Conservation (phyloP, 371 early-diverging fungal species). For the Thermomucor indicae-seudaticae region DNA sequence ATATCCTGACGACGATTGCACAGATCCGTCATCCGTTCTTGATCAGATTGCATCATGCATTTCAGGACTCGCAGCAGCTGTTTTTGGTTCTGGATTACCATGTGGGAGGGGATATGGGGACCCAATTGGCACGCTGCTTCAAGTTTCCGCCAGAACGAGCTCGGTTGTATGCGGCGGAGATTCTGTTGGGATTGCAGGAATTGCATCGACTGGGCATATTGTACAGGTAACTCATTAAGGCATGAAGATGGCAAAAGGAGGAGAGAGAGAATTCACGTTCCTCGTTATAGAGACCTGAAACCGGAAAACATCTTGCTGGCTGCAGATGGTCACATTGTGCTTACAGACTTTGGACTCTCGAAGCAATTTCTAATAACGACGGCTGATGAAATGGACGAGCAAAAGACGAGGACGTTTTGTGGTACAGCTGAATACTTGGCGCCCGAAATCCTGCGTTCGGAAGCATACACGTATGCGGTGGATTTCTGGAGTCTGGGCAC, state of each 20-base stretch:
- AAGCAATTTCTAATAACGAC: conserved; percentile 48
- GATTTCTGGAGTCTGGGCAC: conserved; percentile 98
- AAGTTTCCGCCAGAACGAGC: conserved; percentile 40
- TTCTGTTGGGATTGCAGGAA: conserved; percentile 72
- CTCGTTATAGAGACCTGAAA: conserved; percentile 54
- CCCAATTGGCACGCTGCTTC: conserved; percentile 26
- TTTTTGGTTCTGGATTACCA: conserved; percentile 93
- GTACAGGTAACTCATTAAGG: conserved; percentile 48
- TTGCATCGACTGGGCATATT: conserved; percentile 74
- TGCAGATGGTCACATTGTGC: conserved; percentile 66
- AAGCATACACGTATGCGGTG: conserved; percentile 80
- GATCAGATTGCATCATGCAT: conserved; percentile 89
- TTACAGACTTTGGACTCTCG: conserved; percentile 74
- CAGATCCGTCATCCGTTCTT: conserved; percentile 86
- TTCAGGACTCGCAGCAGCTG: conserved; percentile 88
- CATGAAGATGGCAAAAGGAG: neutral
- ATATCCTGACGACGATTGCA: conserved; percentile 49
- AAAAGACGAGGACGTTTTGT: conserved; percentile 86
- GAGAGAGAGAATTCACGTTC: conserved; percentile 2
- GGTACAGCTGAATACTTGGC: conserved; percentile 93
- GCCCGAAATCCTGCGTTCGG: conserved; percentile 85
- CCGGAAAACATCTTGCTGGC: conserved; percentile 66
- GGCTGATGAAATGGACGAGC: conserved; percentile 48
- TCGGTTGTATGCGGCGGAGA: conserved; percentile 74
- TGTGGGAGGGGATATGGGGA: conserved; percentile 77